Percentiles rank a stretch among this genome's conserved stretches.
phyloP scores from a whole-genome alignment of 2,329 filamentous ascomycete species.

The Phaeosphaeria sp. region DNA sequence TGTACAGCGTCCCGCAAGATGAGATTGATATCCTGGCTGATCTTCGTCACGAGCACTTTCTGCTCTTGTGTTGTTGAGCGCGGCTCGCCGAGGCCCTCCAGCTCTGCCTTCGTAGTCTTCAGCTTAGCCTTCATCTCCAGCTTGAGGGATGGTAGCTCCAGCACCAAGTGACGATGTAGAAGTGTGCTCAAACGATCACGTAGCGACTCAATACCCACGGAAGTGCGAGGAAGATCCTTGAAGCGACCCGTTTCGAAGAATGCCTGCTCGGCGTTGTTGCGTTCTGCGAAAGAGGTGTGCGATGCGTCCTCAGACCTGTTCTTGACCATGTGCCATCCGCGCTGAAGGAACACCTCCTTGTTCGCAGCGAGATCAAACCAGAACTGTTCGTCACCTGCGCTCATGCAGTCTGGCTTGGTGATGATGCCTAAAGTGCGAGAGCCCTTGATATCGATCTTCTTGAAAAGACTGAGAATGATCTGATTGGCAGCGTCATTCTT shows the following conservation, averaged over 20 bases:
- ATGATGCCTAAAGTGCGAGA: slow-evolving; percentile 63
- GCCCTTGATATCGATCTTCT: slow-evolving; percentile 54
- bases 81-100: slow-evolving; percentile 59
- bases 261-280: slow-evolving; percentile 45
- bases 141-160: slow-evolving; percentile 44
- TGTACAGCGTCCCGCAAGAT: slow-evolving; percentile 56
- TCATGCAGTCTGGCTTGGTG: slow-evolving; percentile 61
- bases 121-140: slow-evolving; percentile 41
- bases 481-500: slow-evolving; percentile 63
- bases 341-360: slow-evolving; percentile 48
- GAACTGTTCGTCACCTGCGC: slow-evolving; percentile 47
- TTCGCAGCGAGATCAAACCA: slow-evolving; percentile 52
- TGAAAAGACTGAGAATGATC: slow-evolving; percentile 58
- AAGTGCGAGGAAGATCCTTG: slow-evolving; percentile 28
- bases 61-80: slow-evolving; percentile 58
- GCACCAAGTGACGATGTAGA: slow-evolving; percentile 47
- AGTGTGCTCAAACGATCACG: slow-evolving; percentile 59
- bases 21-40: slow-evolving; percentile 54
- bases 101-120: slow-evolving; percentile 23
- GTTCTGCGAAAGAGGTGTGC: slow-evolving; percentile 45
- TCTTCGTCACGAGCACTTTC: slow-evolving; percentile 54
- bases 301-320: slow-evolving; percentile 53
- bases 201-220: slow-evolving; percentile 58
- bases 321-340: slow-evolving; percentile 63
- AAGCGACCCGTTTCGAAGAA: slow-evolving; percentile 47